Conservation (phyloP, 257 asterid species). For the Jaltomata sinuosa region DNA sequence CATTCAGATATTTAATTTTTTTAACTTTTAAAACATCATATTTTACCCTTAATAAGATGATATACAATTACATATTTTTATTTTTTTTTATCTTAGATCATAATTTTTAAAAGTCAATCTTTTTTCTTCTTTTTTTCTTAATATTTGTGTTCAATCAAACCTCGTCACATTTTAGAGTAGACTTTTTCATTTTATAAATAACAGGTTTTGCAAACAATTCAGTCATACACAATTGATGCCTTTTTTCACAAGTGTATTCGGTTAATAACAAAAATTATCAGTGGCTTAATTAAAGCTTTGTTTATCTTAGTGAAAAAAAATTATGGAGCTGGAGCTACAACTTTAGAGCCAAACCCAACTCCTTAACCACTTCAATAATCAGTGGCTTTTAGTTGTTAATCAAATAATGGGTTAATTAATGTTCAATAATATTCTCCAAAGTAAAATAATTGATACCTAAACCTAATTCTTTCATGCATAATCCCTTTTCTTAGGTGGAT, state of each 20-base stretch:
- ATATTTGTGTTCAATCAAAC: neutral
- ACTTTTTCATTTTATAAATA: neutral
- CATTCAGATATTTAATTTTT: no score
- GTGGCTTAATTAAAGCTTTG: no score
- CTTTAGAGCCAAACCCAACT: neutral
- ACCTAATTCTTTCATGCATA: conserved; percentile 13
- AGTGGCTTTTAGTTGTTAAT: conserved; percentile 9
- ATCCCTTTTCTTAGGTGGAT: conserved; percentile 15
- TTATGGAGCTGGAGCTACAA: neutral
- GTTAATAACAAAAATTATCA: neutral
- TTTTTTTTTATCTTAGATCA: no score
- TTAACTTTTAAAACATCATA: no score
- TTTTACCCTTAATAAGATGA: no score
- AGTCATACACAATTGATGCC: neutral
- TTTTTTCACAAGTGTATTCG: neutral
- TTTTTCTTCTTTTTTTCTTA: neutral
- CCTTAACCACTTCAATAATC: conserved; percentile 34
- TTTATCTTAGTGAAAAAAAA: no score
- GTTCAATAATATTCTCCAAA: conserved; percentile 4
- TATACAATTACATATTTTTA: no score
- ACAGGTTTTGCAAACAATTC: neutral
- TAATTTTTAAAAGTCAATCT: neutral
- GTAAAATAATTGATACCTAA: conserved; percentile 26
- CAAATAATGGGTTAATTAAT: neutral
- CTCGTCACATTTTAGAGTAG: neutral